These are phyloP conservation scores for Metschnikowia orientalis DNA, from an alignment of 805 yeast genomes.

Conservation along the genomic window DNA sequence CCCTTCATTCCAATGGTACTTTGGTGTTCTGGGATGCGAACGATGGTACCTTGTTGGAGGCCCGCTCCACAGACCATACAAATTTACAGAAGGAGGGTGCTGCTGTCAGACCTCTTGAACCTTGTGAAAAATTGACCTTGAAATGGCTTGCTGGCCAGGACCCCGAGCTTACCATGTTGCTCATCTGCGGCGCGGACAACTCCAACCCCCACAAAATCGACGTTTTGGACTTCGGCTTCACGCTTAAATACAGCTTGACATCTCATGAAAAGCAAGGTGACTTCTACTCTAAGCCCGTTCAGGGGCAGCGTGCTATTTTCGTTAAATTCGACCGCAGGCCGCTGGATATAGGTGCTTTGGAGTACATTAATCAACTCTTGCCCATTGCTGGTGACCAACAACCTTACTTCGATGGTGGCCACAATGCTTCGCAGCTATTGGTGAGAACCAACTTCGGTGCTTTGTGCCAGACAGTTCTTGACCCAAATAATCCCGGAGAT, in stretches of 20 bases:
- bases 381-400: conserved; percentile 39
- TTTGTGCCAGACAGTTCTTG: conserved; percentile 35
- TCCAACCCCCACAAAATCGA: conserved; percentile 29
- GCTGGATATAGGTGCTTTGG: conserved; percentile 17
- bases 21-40: conserved; percentile 91
- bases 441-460: conserved; percentile 61
- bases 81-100: conserved; percentile 54
- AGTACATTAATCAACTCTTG: conserved; percentile 24
- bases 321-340: conserved; percentile 21
- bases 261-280: conserved; percentile 80
- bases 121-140: conserved; percentile 26
- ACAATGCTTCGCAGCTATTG: conserved; percentile 65
- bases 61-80: conserved; percentile 66
- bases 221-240: conserved; percentile 70
- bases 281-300: conserved; percentile 62
- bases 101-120: conserved; percentile 15
- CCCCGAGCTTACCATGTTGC: conserved; percentile 72
- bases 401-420: conserved; percentile 78
- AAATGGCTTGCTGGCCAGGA: conserved; percentile 78
- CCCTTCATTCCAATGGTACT: conserved; percentile 78
- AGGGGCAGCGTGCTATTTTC: conserved; percentile 28
- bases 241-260: conserved; percentile 74
- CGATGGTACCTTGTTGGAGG: conserved; percentile 67
- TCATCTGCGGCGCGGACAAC: conserved; percentile 66
- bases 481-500: conserved; percentile 12